Evolutionary conservation across 169 alveolate species (phyloP).

Genomic region (Plasmodium gaboni): DNA sequence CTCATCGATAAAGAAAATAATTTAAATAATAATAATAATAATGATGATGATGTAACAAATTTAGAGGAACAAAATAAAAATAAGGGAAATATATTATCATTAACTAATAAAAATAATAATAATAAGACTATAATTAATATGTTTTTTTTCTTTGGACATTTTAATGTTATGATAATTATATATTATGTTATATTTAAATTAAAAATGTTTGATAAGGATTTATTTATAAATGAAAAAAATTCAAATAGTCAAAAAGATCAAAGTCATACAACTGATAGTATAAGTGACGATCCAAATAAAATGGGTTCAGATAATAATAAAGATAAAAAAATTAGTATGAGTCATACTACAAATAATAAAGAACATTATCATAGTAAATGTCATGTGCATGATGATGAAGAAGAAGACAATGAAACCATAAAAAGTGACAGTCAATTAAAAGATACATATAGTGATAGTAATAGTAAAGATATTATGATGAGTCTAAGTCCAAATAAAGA

Average conservation of each 20-base stretch:
- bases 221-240: slow-evolving; percentile 32
- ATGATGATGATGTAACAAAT: slow-evolving; percentile 1
- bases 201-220: slow-evolving; percentile 20
- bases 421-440: no score
- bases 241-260: no score
- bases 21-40: background rate
- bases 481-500: no score
- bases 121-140: slow-evolving; percentile 32
- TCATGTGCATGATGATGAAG: no score
- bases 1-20: slow-evolving; percentile 22
- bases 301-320: no score
- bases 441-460: no score
- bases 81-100: background rate
- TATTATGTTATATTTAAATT: slow-evolving; percentile 42
- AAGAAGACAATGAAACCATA: no score
- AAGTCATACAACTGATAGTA: no score
- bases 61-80: background rate
- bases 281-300: no score
- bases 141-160: slow-evolving; percentile 56
- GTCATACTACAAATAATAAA: background rate
- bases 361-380: no score
- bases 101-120: slow-evolving; percentile 12
- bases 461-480: no score
- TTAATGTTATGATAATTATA: slow-evolving; percentile 55
- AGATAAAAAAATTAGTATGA: no score